Percentiles rank a stretch among this genome's conserved stretches.
Conservation (phyloP, 805 yeast species). For the Metschnikowia corniflorae region DNA sequence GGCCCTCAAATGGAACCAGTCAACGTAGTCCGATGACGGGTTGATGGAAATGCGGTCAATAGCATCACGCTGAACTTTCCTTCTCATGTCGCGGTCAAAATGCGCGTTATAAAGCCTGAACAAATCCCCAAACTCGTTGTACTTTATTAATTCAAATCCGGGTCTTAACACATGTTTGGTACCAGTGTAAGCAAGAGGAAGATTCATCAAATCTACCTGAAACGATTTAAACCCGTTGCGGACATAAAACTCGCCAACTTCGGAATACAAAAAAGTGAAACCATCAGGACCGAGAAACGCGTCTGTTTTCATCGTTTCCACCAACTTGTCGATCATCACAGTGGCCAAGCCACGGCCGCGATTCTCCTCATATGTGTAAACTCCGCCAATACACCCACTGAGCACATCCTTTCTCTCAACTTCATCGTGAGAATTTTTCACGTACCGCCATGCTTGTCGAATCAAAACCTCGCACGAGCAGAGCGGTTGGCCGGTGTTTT, state of each 20-base stretch:
- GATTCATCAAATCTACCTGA: slow-evolving; percentile 30
- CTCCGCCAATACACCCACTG: slow-evolving; percentile 42
- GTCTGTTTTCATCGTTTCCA: slow-evolving; percentile 22
- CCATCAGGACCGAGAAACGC: slow-evolving; percentile 29
- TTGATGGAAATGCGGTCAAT: slow-evolving; percentile 27
- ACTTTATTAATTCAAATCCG: slow-evolving; percentile 21
- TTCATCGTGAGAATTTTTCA: slow-evolving; percentile 11
- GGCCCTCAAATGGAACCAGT: slow-evolving; percentile 43
- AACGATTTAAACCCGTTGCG: slow-evolving; percentile 37
- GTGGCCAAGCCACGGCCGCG: slow-evolving; percentile 38
- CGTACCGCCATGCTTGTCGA: slow-evolving; percentile 28
- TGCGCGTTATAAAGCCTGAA: slow-evolving; percentile 22
- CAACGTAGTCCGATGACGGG: slow-evolving; percentile 28
- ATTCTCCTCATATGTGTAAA: slow-evolving; percentile 34
- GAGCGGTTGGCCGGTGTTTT: slow-evolving; percentile 20
- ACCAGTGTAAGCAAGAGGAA: slow-evolving; percentile 17
- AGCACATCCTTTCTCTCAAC: slow-evolving; percentile 19
- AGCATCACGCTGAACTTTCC: slow-evolving; percentile 26
- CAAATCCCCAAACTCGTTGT: slow-evolving; percentile 28
- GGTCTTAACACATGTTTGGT: neutral
- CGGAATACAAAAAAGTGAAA: slow-evolving; percentile 38
- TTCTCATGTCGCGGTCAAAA: slow-evolving; percentile 17
- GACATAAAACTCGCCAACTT: slow-evolving; percentile 41
- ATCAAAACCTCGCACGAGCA: slow-evolving; percentile 36
- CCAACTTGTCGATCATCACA: slow-evolving; percentile 38